A percentile compares a stretch with the other conserved stretches of the same genome.
Conservation (phyloP, 2,329 filamentous ascomycete species). For the Curvularia verruculosa region DNA sequence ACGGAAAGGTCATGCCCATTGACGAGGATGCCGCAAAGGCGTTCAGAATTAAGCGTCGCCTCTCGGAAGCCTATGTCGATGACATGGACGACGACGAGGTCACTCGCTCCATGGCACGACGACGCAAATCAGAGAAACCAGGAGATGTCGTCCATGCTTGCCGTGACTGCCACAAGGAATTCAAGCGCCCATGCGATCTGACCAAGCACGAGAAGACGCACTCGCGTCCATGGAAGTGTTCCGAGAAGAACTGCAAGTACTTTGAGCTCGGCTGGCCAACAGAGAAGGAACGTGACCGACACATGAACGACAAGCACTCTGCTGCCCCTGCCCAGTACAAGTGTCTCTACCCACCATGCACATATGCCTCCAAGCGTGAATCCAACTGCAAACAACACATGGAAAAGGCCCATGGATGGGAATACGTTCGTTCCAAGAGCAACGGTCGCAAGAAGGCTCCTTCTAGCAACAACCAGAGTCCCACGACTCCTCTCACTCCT, state of each 20-base stretch:
- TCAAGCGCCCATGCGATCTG: constrained; percentile 95
- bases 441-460: constrained; percentile 64
- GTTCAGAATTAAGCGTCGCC: constrained; percentile 63
- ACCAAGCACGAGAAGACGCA: constrained; percentile 99
- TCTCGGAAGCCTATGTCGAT: constrained; percentile 52
- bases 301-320: constrained; percentile 96
- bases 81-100: constrained; percentile 81
- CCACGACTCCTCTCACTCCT: constrained; percentile 44
- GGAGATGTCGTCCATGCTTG: constrained; percentile 85
- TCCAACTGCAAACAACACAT: constrained; percentile 99
- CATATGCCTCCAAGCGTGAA: constrained; percentile 93
- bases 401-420: constrained; percentile 94
- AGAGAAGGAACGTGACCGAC: constrained; percentile 95
- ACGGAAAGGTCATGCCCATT: constrained; percentile 80
- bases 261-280: constrained; percentile 91
- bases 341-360: constrained; percentile 82
- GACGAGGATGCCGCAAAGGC: constrained; percentile 62
- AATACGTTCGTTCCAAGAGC: constrained; percentile 90
- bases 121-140: constrained; percentile 88
- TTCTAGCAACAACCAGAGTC: constrained; percentile 34
- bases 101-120: constrained; percentile 90
- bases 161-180: constrained; percentile 81
- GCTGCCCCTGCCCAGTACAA: constrained; percentile 78
- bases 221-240: constrained; percentile 94
- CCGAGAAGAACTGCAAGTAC: constrained; percentile 83